Conservation (phyloP, 176 grass and related monocot genomes). For the Areca catechu region DNA sequence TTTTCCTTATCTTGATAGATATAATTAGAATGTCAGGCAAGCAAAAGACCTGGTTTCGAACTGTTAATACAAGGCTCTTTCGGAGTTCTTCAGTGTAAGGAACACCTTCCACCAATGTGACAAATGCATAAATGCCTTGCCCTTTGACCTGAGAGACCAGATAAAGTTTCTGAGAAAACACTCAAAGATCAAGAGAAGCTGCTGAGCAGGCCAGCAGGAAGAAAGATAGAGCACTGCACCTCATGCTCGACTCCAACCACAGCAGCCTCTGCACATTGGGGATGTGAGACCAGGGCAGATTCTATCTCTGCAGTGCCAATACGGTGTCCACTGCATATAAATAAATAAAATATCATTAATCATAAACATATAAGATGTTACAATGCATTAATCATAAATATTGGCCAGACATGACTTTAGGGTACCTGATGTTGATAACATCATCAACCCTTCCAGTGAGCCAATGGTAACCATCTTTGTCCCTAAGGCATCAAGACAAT, state of each 20-base stretch:
- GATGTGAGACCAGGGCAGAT: slow-evolving; percentile 90
- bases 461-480: slow-evolving; percentile 91
- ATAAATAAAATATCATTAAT: slow-evolving; percentile 4
- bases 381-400: neutral
- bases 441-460: slow-evolving; percentile 97
- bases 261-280: slow-evolving; percentile 81
- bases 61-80: slow-evolving; percentile 68
- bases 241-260: slow-evolving; percentile 97
- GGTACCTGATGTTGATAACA: slow-evolving; percentile 95
- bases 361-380: too few species aligned
- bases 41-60: slow-evolving; percentile 69
- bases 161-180: neutral
- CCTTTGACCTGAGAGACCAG: slow-evolving; percentile 73
- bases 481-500: slow-evolving; percentile 45
- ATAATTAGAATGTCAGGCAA: neutral
- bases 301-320: slow-evolving; percentile 98
- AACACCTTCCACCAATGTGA: slow-evolving; percentile 84
- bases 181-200: neutral
- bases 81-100: slow-evolving; percentile 71
- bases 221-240: slow-evolving; percentile 26
- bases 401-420: neutral
- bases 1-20: too few species aligned
- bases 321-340: slow-evolving; percentile 63
- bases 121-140: slow-evolving; percentile 93
- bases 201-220: neutral